Evolutionary conservation across 192 early-diverging fungal genomes (phyloP).

Genomic region (Phlyctochytrium planicorne): DNA sequence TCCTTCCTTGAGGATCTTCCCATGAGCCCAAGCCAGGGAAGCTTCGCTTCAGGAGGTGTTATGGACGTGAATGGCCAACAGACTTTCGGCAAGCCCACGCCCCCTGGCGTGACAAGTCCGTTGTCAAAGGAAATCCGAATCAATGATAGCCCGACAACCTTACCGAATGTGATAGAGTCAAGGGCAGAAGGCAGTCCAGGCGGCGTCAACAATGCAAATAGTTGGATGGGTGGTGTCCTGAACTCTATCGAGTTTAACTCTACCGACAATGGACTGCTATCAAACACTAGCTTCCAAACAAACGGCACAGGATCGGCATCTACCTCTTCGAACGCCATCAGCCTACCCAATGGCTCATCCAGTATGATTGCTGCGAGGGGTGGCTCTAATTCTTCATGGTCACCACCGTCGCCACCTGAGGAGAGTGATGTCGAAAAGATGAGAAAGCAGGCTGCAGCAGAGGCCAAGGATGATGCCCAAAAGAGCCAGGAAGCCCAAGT

Average conservation of each 20-base stretch:
- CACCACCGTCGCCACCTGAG: conserved; percentile 8
- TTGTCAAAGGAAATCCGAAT: not conserved
- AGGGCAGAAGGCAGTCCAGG: not conserved
- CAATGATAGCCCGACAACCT: too few relatives aligned
- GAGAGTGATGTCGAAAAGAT: not conserved
- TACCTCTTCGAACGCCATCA: too few relatives aligned
- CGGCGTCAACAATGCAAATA: not conserved
- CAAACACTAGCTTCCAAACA: too few relatives aligned
- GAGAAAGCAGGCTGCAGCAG: not conserved
- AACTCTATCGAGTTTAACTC: too few relatives aligned
- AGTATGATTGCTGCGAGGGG: not conserved
- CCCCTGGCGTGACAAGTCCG: not conserved
- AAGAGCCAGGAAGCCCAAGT: not conserved
- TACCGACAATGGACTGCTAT: too few relatives aligned
- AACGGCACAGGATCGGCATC: too few relatives aligned
- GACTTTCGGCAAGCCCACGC: not conserved
- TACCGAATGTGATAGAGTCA: not conserved
- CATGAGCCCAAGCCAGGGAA: conserved; percentile 11
- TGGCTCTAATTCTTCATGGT: not conserved
- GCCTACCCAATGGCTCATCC: conserved; percentile 1
- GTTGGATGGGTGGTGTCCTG: too few relatives aligned
- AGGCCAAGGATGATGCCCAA: not conserved
- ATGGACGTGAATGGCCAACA: not conserved
- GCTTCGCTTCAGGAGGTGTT: not conserved
- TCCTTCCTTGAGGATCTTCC: conserved; percentile 34